Percentiles rank a stretch among this genome's conserved stretches.
phyloP scores from a whole-genome alignment of 306 rosid species.

The Coriaria nepalensis region DNA sequence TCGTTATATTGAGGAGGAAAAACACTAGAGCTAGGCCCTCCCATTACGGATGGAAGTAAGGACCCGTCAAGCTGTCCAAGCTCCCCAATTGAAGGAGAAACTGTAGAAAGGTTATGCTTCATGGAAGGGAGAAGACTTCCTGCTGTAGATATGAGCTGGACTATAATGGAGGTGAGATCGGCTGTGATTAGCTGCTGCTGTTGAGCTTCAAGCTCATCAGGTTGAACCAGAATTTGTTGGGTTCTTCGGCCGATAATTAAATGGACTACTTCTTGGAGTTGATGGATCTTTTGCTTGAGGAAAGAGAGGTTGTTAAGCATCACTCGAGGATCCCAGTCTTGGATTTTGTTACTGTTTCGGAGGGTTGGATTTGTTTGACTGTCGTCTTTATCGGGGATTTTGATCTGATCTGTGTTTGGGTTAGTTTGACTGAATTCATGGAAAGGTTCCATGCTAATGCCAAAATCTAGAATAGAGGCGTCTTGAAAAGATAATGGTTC shows the following conservation, averaged over 20 bases:
- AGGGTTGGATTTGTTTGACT: conserved; percentile 23
- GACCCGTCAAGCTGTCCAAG: conserved; percentile 35
- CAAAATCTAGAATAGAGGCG: conserved; percentile 38
- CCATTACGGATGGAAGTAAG: conserved; percentile 22
- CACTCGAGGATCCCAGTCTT: conserved; percentile 68
- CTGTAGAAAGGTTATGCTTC: conserved; percentile 35
- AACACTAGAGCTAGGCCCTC: conserved; percentile 15
- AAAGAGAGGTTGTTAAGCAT: conserved; percentile 72
- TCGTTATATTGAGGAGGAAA: conserved; percentile 26
- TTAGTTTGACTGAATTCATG: conserved; percentile 36
- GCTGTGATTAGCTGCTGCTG: conserved; percentile 87
- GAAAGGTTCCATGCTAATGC: conserved; percentile 34
- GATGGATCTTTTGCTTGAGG: conserved; percentile 80
- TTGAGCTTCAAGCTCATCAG: conserved; percentile 57
- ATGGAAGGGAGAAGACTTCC: conserved; percentile 86
- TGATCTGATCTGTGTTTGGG: conserved; percentile 20
- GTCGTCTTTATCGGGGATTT: conserved; percentile 31
- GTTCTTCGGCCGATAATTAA: conserved; percentile 52
- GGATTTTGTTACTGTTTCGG: conserved; percentile 24
- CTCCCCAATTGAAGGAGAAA: conserved; percentile 32
- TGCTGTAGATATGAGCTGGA: conserved; percentile 84
- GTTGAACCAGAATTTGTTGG: conserved; percentile 40
- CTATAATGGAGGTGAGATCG: conserved; percentile 80
- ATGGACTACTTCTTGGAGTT: conserved; percentile 82
- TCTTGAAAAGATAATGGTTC: conserved; percentile 24